phyloP scores from a whole-genome alignment of 805 yeast species.

The Nakazawaea anatomiae region DNA sequence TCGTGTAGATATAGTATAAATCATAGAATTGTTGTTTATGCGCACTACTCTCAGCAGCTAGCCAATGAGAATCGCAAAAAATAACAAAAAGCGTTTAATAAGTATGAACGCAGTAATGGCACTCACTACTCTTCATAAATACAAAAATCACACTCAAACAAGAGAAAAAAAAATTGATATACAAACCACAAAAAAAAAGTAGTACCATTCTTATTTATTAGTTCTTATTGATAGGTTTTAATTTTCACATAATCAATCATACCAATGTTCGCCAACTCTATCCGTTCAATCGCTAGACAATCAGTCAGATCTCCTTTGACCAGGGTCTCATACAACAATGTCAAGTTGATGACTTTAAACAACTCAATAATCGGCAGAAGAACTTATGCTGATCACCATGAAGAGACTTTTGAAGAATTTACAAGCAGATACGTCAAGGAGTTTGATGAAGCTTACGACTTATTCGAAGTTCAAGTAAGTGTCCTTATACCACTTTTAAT shows the following conservation, averaged over 20 bases:
- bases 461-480: conserved; percentile 68
- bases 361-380: conserved; percentile 39
- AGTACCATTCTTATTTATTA: not conserved
- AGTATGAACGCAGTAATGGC: not conserved
- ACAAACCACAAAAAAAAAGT: not conserved
- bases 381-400: conserved; percentile 75
- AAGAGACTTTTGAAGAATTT: conserved; percentile 93
- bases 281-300: conserved; percentile 29
- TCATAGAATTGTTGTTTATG: not conserved
- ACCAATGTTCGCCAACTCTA: conserved; percentile 27
- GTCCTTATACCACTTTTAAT: not conserved
- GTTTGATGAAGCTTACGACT: conserved; percentile 88
- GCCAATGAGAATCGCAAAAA: conserved; percentile 3
- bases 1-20: too few relatives aligned
- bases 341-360: conserved; percentile 16
- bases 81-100: not conserved
- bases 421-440: conserved; percentile 88
- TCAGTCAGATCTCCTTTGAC: conserved; percentile 19
- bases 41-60: not conserved
- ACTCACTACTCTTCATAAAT: not conserved
- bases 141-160: not conserved
- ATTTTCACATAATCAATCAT: not conserved
- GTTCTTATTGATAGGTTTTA: not conserved
- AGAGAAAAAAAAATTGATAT: not conserved
- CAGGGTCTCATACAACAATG: conserved; percentile 12